A percentile compares a stretch with the other conserved stretches of the same genome.
phyloP scores from a whole-genome alignment of 2,329 filamentous ascomycete species.

The Trichoderma sp. region DNA sequence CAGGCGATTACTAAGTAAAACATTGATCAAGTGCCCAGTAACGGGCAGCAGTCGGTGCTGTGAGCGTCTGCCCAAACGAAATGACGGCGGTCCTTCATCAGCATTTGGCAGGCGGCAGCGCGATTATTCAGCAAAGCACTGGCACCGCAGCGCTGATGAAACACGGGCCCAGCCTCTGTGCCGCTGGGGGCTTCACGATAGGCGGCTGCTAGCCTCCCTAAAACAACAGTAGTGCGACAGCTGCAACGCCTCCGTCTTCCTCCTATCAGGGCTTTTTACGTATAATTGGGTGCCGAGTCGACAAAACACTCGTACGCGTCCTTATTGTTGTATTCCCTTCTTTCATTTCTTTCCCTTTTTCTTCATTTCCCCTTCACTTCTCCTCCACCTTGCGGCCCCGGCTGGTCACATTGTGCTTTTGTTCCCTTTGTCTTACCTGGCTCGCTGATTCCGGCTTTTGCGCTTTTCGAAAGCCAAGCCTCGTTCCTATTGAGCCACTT shows the following conservation, averaged over 20 bases:
- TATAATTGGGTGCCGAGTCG: neutral
- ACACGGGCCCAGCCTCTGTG: conserved; percentile 3
- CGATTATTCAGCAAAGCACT: conserved; percentile 5
- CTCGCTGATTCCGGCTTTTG: conserved; percentile 9
- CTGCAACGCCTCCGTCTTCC: conserved; percentile 4
- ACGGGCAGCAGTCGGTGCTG: neutral
- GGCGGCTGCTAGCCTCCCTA: conserved; percentile 7
- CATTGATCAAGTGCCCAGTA: neutral
- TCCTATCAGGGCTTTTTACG: neutral
- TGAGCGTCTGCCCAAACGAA: conserved; percentile 2
- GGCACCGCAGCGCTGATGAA: neutral
- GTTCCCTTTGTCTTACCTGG: neutral
- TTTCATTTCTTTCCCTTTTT: neutral
- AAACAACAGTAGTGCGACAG: conserved; percentile 15
- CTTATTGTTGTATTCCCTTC: neutral
- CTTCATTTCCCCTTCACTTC: neutral
- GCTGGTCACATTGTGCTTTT: neutral
- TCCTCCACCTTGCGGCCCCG: neutral
- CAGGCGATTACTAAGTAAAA: neutral
- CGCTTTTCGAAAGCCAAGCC: neutral
- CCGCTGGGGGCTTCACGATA: conserved; percentile 3
- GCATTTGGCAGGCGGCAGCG: conserved; percentile 8
- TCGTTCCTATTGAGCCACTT: conserved; percentile 1
- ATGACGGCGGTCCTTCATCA: conserved; percentile 21
- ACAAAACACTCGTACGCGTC: neutral